Percentiles rank a stretch among this genome's conserved stretches.
phyloP scores from a whole-genome alignment of 768 basidiomycete genomes.

The Rubroboletus pulcherrimus region DNA sequence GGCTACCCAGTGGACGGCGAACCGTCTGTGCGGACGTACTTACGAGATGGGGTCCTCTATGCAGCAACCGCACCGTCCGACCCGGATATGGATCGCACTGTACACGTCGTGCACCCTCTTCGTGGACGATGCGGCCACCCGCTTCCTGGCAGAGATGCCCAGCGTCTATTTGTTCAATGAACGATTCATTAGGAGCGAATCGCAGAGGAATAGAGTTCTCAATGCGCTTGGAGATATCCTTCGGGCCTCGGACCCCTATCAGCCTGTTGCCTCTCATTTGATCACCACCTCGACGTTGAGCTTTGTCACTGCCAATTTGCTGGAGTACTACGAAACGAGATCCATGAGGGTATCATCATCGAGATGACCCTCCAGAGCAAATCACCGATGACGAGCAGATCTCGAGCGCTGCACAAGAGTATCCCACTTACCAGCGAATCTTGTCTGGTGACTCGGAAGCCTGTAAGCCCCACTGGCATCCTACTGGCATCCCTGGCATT shows the following conservation, averaged over 20 bases:
- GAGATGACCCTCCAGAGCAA: neutral
- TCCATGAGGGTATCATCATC: conserved; percentile 17
- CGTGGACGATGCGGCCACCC: conserved; percentile 29
- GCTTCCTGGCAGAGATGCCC: neutral
- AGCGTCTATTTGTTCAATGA: neutral
- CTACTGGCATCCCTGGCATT: no score
- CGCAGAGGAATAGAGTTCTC: conserved; percentile 29
- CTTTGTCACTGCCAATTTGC: conserved; percentile 15
- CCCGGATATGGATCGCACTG: conserved; percentile 28
- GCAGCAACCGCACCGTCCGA: neutral
- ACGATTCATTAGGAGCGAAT: neutral
- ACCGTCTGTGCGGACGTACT: neutral
- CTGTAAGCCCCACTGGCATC: no score
- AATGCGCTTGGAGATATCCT: conserved; percentile 29
- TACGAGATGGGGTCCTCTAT: neutral
- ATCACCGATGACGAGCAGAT: neutral
- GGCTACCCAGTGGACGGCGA: neutral
- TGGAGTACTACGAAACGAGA: conserved; percentile 25
- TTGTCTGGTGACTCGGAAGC: neutral
- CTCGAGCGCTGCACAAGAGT: neutral
- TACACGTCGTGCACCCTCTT: conserved; percentile 33
- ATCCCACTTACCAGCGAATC: neutral
- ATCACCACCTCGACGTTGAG: conserved; percentile 35
- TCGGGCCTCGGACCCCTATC: conserved; percentile 24
- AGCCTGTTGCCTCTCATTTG: conserved; percentile 25